Base-by-base conservation (phyloP, 2,329 filamentous ascomycete genomes). In the Blastomyces percursus region DNA sequence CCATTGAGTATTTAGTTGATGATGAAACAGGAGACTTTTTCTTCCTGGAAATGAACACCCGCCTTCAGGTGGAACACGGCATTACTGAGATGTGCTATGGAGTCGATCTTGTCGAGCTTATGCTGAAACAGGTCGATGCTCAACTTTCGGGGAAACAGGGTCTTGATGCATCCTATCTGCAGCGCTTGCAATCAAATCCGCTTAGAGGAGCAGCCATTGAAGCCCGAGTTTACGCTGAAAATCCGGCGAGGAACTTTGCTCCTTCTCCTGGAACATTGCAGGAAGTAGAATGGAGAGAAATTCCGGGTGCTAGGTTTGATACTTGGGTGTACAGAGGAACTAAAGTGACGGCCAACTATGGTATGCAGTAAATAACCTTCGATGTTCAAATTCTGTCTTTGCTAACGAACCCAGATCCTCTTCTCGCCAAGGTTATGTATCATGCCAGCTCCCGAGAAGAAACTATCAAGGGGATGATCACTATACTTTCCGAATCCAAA, bases 1-100 rank as follows among this genome's bases (percentile, higher is more conserved):
- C 91, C 0, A 88, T 96, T 24, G 91, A 96, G 75, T 96, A 92
- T 71, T 88, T 96, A 52, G 86, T 96, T 5, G 91, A 96, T 74
- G 89, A 91, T 71, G 85, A 90, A 69, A 86, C 85, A 6, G 89
- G 86, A 57, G 83, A 88, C 52, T 96, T 94, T 74, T 96, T 82
- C 75, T 84, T 84, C 64, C 72, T 84, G 0, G 82, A 84, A 67
- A 83, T 84, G 81, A 84, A 84, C 66, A 84, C 82, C 0, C 74
- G 82, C 55, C 73, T 84, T 1, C 82, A 84, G 65, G 82, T 84
- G 6, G 82, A 84, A 68, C 82, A 84, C 67, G 80, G 80, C 0
- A 82, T 84, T 40, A 84, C 82, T 0, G 82, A 84, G 67, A 71
- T 82, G 19, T 83, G 81, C 68, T 83, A 82, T 64, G 73, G 75